Base-by-base conservation (phyloP, 148 eudicot species). In the Rhododendron ferrugineum region DNA sequence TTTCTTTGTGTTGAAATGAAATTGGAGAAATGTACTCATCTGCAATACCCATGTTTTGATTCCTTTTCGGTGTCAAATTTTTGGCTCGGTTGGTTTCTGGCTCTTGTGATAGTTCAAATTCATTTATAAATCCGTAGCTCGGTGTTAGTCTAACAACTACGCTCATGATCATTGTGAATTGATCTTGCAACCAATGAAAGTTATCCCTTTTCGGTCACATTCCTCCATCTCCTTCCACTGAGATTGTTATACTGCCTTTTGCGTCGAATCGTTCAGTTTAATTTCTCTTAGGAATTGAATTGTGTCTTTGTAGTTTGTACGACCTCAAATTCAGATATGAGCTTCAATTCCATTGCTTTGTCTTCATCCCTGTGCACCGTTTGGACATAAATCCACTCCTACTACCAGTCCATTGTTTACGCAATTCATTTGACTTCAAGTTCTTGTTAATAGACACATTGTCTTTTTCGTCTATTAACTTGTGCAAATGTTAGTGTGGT, bases 401-500 rank as follows among this genome's bases (percentile, higher is more conserved):
- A 49, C 23, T n/a, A 28, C 20, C 40, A 72, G 49, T 47, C 79
- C 32, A 46, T 42, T 47, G 47, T 42, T 46, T 78, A 78, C 30
- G 47, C 84, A 26, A 34, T 82, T 86, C 77, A 36, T 47, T 44
- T 62, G 77, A 81, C 32, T 54, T 82, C 32, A 16, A 82, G 30
- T 74, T 44, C 23, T 82, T 70, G 14, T 76, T 47, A 47, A 18
- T 5, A 15, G 5, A n/a, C 37, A 54, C 32, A 32, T 80, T 32
- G 68, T 56, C 70, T 54, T 20, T 10, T 20, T 56, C 36, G 14
- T 34, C 15, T 54, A 16, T 80, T 80, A 80, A 52, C 82, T 80
- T 80, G 56, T 3, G 56, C 1, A 14, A 13, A 52, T 52, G 56
- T 22, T 32, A 36, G 46, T 80, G 46, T 34, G 20, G 23, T 28